phyloP scores from a whole-genome alignment of 768 basidiomycete species.

The Gautieria morchelliformis region DNA sequence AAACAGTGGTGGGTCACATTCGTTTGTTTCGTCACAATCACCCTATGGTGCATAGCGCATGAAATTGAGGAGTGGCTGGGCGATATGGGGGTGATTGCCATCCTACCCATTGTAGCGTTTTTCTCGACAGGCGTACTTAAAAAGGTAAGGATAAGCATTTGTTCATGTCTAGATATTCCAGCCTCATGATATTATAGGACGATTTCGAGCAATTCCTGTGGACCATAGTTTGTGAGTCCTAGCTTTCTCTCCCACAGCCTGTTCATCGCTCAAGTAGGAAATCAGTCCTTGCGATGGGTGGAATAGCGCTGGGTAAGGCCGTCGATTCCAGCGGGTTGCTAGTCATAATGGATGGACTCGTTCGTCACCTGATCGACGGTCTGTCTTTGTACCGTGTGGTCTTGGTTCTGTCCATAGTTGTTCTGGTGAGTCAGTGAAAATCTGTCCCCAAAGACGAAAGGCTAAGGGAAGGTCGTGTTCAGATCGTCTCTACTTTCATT shows the following conservation, averaged over 20 bases:
- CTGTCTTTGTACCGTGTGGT: conserved; percentile 61
- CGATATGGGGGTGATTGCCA: conserved; percentile 96
- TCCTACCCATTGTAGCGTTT: conserved; percentile 87
- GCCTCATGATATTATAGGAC: conserved; percentile 40
- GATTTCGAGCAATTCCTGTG: conserved; percentile 93
- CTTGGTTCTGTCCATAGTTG: conserved; percentile 55
- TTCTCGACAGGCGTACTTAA: conserved; percentile 89
- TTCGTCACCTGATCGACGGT: conserved; percentile 51
- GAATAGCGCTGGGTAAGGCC: conserved; percentile 91
- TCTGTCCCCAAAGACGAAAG: conserved; percentile 10
- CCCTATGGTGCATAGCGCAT: conserved; percentile 83
- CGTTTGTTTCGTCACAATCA: conserved; percentile 79
- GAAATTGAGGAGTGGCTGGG: conserved; percentile 67
- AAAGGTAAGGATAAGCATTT: conserved; percentile 47
- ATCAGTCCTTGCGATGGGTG: conserved; percentile 84
- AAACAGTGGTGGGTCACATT: conserved; percentile 88
- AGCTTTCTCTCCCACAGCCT: neutral
- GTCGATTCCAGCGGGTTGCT: conserved; percentile 85
- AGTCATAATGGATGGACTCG: conserved; percentile 58
- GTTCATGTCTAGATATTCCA: neutral
- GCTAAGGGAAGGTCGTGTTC: neutral
- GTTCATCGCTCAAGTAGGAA: neutral
- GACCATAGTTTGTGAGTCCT: conserved; percentile 64
- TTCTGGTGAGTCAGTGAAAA: conserved; percentile 42
- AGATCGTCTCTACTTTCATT: conserved; percentile 91